phyloP scores from a whole-genome alignment of 306 rosid species.

The Canavalia gladiata region DNA sequence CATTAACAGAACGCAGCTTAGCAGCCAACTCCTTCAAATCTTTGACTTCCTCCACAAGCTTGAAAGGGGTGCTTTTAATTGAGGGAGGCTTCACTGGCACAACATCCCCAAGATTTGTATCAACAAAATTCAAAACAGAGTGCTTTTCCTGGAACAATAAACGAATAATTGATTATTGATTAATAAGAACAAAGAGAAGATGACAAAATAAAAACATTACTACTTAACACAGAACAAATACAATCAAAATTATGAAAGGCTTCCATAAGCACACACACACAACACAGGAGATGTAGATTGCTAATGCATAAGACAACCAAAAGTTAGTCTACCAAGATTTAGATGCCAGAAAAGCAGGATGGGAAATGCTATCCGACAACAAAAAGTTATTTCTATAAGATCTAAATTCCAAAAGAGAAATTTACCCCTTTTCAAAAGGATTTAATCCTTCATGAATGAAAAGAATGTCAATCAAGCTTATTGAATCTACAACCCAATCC shows the following conservation, averaged over 20 bases:
- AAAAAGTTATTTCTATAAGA: neutral
- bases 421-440: constrained; percentile 9
- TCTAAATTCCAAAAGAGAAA: neutral
- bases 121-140: constrained; percentile 77
- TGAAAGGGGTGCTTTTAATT: constrained; percentile 75
- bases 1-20: constrained; percentile 74
- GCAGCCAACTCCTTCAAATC: constrained; percentile 83
- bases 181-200: neutral
- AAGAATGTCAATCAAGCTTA: constrained; percentile 7
- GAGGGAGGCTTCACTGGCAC: constrained; percentile 69
- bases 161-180: constrained; percentile 36
- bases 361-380: neutral
- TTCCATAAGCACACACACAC: neutral
- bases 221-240: neutral
- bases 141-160: constrained; percentile 64
- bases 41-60: constrained; percentile 77
- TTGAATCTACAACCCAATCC: neutral
- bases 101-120: constrained; percentile 55
- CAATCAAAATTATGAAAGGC: neutral
- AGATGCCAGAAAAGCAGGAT: neutral
- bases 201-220: constrained; percentile 8
- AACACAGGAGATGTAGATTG: neutral
- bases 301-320: neutral
- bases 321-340: neutral
- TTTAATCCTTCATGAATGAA: neutral